Base-by-base conservation (phyloP, 164 flowering plant genomes). In the Vitis rotundifolia region DNA sequence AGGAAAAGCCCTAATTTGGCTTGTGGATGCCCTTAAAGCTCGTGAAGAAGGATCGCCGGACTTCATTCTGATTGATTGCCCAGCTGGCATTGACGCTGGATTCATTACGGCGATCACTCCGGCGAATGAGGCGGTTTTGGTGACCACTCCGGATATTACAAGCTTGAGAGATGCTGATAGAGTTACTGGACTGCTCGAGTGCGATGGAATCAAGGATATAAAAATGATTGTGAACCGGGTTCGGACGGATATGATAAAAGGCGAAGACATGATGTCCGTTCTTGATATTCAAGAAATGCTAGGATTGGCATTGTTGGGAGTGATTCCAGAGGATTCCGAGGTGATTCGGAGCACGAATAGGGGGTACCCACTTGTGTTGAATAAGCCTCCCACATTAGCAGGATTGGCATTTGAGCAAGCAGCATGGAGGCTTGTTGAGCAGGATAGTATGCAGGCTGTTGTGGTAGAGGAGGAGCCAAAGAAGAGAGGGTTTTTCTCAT, bases 221-320 rank as follows among this genome's bases (percentile, higher is more conserved):
- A 95, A 95, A 86, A 95, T 95, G 99, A 84, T 95, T 48, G 99
- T 95, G 71, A 95, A 95, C 64, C 63, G 99, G 79, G 98, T 93
- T 18, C 71, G 99, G 78, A 91, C 97, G 1, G 99, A 95, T 83
- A 82, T 95, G 98, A 95, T 95, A 16, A 84, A 85, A 64, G 99
- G 99, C 4, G 99, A 95, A 79, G 99, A 95, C 78, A 95, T 95
- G 99, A 95, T 95, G 99, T 91, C 97, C 7, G 98, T 95, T 29
- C 71, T 95, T 47, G 99, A 95, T 71, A 91, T 95, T 62, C 99
- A 95, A 67, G 99, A 95, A 76, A 95, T 95, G 99, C 59, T 95
- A 71, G 99, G 99, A 5, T 69, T 95, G 80, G 79, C 93, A 0
- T 77, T 95, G 83, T 72, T 93, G 68, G 99, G 98, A 9, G 92